These are phyloP conservation scores for Monosporascus sp. DNA, from an alignment of 2,329 filamentous ascomycete species.

Conservation along the genomic window DNA sequence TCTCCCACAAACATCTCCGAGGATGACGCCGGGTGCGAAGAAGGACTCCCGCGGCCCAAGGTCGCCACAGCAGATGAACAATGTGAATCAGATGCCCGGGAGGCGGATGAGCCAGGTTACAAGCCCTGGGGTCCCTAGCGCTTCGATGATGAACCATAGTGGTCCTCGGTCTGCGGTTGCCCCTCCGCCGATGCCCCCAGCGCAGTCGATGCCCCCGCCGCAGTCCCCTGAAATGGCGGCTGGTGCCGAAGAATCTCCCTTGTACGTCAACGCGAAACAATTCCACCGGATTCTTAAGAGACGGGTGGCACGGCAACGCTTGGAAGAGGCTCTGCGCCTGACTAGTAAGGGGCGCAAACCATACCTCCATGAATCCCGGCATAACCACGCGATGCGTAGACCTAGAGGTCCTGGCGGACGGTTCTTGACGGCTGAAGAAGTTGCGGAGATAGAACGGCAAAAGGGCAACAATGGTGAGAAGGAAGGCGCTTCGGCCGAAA, in stretches of 20 bases:
- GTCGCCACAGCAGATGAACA: constrained; percentile 69
- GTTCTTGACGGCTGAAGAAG: constrained; percentile 94
- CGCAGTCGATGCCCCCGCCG: constrained; percentile 61
- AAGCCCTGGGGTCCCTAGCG: constrained; percentile 68
- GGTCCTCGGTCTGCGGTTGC: constrained; percentile 44
- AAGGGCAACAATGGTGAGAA: constrained; percentile 39
- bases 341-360: constrained; percentile 96
- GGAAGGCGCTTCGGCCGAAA: constrained; percentile 27
- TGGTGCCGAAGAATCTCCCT: constrained; percentile 77
- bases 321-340: constrained; percentile 86
- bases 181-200: constrained; percentile 55
- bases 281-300: constrained; percentile 96
- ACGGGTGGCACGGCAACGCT: constrained; percentile 82
- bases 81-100: constrained; percentile 52
- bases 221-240: constrained; percentile 77
- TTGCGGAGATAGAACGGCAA: constrained; percentile 77
- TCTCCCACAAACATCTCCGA: constrained; percentile 67
- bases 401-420: constrained; percentile 90
- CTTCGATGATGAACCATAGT: constrained; percentile 70
- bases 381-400: constrained; percentile 96
- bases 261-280: constrained; percentile 98
- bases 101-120: constrained; percentile 73
- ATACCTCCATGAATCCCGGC: constrained; percentile 93
- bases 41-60: constrained; percentile 66
- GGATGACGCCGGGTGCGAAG: constrained; percentile 65